A percentile compares a stretch with the other conserved stretches of the same genome.
Conservation (phyloP, 2,329 filamentous ascomycete genomes). For the Aspergillus tubingensis region DNA sequence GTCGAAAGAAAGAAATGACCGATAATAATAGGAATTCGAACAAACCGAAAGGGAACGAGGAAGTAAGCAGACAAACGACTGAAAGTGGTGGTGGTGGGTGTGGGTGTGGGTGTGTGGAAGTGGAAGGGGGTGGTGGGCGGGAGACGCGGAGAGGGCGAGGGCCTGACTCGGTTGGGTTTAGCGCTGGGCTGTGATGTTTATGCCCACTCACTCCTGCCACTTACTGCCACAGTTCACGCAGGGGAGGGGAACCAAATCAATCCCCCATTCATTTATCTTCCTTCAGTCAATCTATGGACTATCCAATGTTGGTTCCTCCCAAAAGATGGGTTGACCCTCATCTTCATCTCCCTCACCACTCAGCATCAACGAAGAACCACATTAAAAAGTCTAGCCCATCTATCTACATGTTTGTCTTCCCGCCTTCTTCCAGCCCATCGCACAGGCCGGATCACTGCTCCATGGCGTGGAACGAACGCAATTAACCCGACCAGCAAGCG, state of each 20-base stretch:
- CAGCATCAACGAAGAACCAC: neutral
- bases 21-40: constrained; percentile 7
- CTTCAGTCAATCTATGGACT: neutral
- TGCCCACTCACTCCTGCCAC: constrained; percentile 1
- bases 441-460: neutral
- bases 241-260: neutral
- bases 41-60: constrained; percentile 11
- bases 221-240: constrained; percentile 13
- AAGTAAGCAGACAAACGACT: neutral
- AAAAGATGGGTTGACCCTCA: neutral
- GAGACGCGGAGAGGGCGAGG: constrained; percentile 1
- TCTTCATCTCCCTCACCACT: neutral
- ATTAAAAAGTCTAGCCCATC: neutral
- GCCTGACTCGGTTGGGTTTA: neutral
- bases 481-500: neutral
- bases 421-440: neutral
- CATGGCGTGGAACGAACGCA: neutral
- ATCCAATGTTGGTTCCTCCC: neutral
- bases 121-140: neutral
- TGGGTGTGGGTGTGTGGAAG: constrained; percentile 3
- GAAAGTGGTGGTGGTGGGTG: constrained; percentile 7
- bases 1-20: constrained; percentile 6
- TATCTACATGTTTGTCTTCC: too few species aligned
- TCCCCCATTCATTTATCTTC: too few species aligned
- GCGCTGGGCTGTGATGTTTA: neutral